Conservation (phyloP, 1,139 yeast species). For the Geotrichum aggregatum region DNA sequence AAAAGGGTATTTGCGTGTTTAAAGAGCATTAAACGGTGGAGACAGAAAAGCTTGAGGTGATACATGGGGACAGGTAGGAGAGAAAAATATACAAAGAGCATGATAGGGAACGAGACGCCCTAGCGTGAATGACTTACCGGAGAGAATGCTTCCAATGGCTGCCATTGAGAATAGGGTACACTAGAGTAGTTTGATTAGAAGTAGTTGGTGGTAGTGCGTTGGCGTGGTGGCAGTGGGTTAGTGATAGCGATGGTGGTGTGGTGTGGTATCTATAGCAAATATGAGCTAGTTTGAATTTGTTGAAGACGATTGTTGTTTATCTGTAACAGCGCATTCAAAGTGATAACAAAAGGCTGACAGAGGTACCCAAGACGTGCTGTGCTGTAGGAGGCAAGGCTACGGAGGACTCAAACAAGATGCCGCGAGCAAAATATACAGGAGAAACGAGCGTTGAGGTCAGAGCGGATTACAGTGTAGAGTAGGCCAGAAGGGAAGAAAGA, state of each 20-base stretch:
- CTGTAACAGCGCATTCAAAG: too few species aligned
- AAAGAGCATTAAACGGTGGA: background rate
- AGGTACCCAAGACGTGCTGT: too few species aligned
- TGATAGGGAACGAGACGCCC: background rate
- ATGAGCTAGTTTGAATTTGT: too few species aligned
- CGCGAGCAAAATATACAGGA: too few species aligned
- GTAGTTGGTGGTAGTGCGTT: too few species aligned
- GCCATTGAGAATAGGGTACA: background rate
- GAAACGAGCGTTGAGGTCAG: background rate
- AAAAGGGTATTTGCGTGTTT: background rate
- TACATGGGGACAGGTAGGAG: background rate
- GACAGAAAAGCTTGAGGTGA: background rate
- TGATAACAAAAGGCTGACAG: too few species aligned
- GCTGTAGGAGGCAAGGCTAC: too few species aligned
- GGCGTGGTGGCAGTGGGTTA: too few species aligned
- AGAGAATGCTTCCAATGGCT: background rate
- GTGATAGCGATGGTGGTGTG: too few species aligned
- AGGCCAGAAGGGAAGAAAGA: background rate
- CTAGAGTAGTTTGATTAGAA: background rate
- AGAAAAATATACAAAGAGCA: background rate
- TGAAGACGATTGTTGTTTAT: too few species aligned
- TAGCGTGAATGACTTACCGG: background rate
- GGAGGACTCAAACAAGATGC: too few species aligned
- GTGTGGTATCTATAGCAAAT: too few species aligned
- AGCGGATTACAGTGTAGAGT: background rate